These are phyloP conservation scores for Pichia scutulata DNA, from an alignment of 805 yeast genomes.

Conservation along the genomic window DNA sequence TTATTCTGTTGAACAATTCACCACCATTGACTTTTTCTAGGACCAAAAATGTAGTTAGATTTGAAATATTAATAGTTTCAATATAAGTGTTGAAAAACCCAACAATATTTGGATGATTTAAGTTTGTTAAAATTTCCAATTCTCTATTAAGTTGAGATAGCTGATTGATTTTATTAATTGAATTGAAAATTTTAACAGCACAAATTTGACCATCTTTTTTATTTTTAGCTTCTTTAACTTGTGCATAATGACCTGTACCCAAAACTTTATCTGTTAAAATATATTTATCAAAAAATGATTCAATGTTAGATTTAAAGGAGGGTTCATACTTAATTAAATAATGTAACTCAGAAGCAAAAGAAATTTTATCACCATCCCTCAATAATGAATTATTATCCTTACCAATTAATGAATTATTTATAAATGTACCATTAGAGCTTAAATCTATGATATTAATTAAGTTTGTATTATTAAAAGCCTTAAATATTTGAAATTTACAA, in stretches of 20 bases:
- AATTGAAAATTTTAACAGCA: constrained; percentile 66
- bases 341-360: constrained; percentile 36
- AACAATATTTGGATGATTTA: constrained; percentile 66
- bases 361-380: constrained; percentile 56
- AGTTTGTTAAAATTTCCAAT: constrained; percentile 53
- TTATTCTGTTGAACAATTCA: constrained; percentile 66
- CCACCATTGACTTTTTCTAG: constrained; percentile 70
- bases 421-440: constrained; percentile 59
- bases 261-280: constrained; percentile 45
- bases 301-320: constrained; percentile 11
- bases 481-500: constrained; percentile 36
- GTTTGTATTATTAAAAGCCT: constrained; percentile 32
- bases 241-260: constrained; percentile 76
- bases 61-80: constrained; percentile 41
- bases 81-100: constrained; percentile 47
- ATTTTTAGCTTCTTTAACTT: constrained; percentile 63
- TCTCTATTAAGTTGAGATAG: constrained; percentile 48
- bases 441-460: constrained; percentile 45
- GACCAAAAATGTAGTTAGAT: constrained; percentile 52
- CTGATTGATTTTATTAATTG: constrained; percentile 27
- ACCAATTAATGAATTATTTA: constrained; percentile 50
- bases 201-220: constrained; percentile 51
- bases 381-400: constrained; percentile 41
- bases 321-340: constrained; percentile 24
- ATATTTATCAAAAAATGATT: constrained; percentile 50